phyloP scores from a whole-genome alignment of 192 early-diverging fungal species.

The Coemansia aciculifera region DNA sequence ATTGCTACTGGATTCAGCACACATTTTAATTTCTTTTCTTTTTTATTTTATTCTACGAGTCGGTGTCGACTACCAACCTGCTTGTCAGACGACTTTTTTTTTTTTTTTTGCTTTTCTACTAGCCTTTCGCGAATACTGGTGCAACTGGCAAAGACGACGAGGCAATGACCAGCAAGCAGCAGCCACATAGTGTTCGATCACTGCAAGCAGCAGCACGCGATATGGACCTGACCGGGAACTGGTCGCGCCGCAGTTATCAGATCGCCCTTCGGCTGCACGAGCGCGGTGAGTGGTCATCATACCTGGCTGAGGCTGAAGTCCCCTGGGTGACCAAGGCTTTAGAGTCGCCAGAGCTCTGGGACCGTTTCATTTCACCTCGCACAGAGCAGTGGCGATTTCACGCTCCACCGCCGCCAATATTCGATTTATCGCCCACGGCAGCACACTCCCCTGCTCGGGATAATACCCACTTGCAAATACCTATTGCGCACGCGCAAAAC shows the following conservation, averaged over 20 bases:
- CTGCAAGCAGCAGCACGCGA: background rate
- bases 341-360: conserved; percentile 47
- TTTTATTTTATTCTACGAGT: background rate
- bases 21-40: background rate
- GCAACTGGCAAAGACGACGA: background rate
- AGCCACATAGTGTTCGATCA: background rate
- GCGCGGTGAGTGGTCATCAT: conserved; percentile 36
- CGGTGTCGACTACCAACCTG: background rate
- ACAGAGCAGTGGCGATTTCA: conserved; percentile 50
- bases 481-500: background rate
- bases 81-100: background rate
- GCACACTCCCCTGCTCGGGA: background rate
- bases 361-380: conserved; percentile 45
- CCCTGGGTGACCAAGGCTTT: conserved; percentile 40
- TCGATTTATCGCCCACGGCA: conserved; percentile 16
- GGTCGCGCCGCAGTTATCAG: conserved; percentile 41
- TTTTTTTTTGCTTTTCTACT: background rate
- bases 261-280: conserved; percentile 45
- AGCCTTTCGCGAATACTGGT: background rate
- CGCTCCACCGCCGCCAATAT: conserved; percentile 29
- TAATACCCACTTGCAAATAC: background rate
- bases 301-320: conserved; percentile 35
- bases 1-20: background rate
- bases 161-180: background rate
- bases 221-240: conserved; percentile 14